A percentile compares a stretch with the other conserved stretches of the same genome.
phyloP scores from a whole-genome alignment of 2,329 filamentous ascomycete genomes.

The Purpureocillium lavendulum region DNA sequence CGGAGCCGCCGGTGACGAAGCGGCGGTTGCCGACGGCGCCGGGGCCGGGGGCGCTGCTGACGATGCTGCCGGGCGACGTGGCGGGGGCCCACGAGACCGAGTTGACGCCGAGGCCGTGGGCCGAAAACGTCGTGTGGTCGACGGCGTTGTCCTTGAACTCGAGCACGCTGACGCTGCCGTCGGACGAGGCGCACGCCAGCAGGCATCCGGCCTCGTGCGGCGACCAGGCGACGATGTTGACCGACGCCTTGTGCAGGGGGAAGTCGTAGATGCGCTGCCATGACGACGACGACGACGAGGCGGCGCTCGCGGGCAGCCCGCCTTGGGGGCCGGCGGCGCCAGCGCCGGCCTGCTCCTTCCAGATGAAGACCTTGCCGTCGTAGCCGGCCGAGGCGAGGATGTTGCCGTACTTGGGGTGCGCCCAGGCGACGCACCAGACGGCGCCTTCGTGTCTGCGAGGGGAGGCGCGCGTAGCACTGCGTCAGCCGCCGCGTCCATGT shows the following conservation, averaged over 20 bases:
- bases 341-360: conserved; percentile 68
- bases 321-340: no score
- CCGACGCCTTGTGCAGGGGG: conserved; percentile 85
- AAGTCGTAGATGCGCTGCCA: conserved; percentile 92
- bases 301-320: no score
- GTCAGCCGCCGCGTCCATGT: not conserved
- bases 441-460: conserved; percentile 78
- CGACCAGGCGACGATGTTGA: conserved; percentile 97
- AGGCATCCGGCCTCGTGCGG: conserved; percentile 93
- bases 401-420: conserved; percentile 96
- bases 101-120: conserved; percentile 91
- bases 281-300: no score
- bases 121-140: conserved; percentile 81
- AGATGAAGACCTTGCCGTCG: conserved; percentile 97
- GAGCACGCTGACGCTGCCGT: conserved; percentile 87
- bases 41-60: conserved; percentile 58
- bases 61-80: conserved; percentile 73
- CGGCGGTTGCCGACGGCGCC: conserved; percentile 59
- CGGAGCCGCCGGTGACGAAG: conserved; percentile 91
- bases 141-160: conserved; percentile 96
- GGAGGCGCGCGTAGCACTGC: not conserved
- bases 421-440: conserved; percentile 97
- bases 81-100: conserved; percentile 92
- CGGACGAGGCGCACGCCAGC: conserved; percentile 87
- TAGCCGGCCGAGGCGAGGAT: conserved; percentile 94